Evolutionary conservation across 2,329 filamentous ascomycete genomes (phyloP).

Genomic region (Arachnomyces sp.): DNA sequence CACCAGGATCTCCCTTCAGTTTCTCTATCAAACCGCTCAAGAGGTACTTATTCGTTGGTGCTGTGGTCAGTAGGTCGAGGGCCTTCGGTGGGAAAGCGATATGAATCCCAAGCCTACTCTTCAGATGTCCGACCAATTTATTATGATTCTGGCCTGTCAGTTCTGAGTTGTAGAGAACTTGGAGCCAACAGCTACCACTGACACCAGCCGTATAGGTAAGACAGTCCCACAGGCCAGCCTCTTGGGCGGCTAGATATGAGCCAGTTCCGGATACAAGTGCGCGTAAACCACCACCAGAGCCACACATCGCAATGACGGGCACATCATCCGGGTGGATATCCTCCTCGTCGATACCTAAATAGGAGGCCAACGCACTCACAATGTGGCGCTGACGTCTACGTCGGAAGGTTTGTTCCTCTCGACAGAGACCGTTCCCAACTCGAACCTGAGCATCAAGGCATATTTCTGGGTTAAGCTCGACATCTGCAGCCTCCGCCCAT

Average conservation of each 20-base stretch:
- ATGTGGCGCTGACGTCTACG: slow-evolving; percentile 60
- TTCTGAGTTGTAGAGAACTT: slow-evolving; percentile 76
- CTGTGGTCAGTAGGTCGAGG: slow-evolving; percentile 69
- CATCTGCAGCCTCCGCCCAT: slow-evolving; percentile 83
- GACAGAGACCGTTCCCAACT: slow-evolving; percentile 70
- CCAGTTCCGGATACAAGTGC: slow-evolving; percentile 86
- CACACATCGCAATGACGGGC: slow-evolving; percentile 86
- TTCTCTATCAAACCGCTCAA: slow-evolving; percentile 87
- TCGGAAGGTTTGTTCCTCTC: slow-evolving; percentile 71
- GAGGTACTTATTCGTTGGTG: slow-evolving; percentile 88
- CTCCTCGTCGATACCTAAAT: slow-evolving; percentile 66
- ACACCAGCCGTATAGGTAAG: slow-evolving; percentile 92
- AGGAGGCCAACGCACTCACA: slow-evolving; percentile 66
- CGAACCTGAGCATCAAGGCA: slow-evolving; percentile 71
- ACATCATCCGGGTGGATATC: slow-evolving; percentile 91
- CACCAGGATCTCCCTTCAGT: slow-evolving; percentile 68
- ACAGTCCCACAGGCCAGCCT: slow-evolving; percentile 87
- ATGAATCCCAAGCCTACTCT: slow-evolving; percentile 73
- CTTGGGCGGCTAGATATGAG: slow-evolving; percentile 72
- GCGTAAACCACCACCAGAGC: slow-evolving; percentile 82
- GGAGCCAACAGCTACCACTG: slow-evolving; percentile 92
- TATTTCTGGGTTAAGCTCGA: slow-evolving; percentile 78
- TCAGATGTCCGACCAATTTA: slow-evolving; percentile 73
- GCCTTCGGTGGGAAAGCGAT: slow-evolving; percentile 87
- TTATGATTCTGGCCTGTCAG: slow-evolving; percentile 60